These are phyloP conservation scores for Candida arabinofermentans DNA, from an alignment of 805 yeast genomes.

Conservation along the genomic window DNA sequence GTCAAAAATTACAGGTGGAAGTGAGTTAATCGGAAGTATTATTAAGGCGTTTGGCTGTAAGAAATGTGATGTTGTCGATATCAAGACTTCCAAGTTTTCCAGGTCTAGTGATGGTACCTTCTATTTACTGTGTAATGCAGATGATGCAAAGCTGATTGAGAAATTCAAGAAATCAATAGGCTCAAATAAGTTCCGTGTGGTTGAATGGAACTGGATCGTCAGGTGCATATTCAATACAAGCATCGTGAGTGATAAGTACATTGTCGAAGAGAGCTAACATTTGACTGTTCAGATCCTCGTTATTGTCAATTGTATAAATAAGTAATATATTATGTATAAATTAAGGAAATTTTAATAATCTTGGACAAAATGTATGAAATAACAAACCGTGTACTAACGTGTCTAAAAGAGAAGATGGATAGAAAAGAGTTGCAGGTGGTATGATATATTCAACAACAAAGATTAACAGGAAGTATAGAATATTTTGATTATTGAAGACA, in stretches of 20 bases:
- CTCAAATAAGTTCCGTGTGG: conserved; percentile 30
- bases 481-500: no score
- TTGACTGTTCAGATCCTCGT: no score
- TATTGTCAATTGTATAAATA: no score
- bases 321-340: no score
- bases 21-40: conserved; percentile 50
- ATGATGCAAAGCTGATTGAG: conserved; percentile 32
- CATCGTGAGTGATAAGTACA: conserved; percentile 14
- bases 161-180: conserved; percentile 25
- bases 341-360: no score
- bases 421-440: no score
- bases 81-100: conserved; percentile 15
- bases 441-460: no score
- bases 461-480: no score
- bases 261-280: conserved; percentile 14
- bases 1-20: conserved; percentile 56
- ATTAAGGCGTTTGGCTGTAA: conserved; percentile 54
- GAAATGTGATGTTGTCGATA: conserved; percentile 14
- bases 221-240: conserved; percentile 47
- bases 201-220: conserved; percentile 67
- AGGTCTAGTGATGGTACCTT: conserved; percentile 13
- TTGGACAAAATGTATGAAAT: no score
- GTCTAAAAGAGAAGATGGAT: no score
- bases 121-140: conserved; percentile 21
- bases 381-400: no score